phyloP scores from a whole-genome alignment of 2,329 filamentous ascomycete genomes.

The Plenodomus lindquistii region DNA sequence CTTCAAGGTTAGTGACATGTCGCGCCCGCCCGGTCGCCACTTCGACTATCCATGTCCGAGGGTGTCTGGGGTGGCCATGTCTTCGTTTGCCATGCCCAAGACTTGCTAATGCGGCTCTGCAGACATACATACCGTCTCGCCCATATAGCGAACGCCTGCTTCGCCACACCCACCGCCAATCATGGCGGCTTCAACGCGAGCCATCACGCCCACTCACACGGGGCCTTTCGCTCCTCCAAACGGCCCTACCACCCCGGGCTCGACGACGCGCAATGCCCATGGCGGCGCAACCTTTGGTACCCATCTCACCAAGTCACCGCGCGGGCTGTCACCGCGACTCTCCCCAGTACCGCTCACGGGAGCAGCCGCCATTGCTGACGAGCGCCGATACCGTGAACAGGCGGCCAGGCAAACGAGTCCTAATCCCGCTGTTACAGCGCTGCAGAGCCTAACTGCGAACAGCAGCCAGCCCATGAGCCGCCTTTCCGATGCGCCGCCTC shows the following conservation, averaged over 20 bases:
- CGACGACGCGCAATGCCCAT: conserved; percentile 29
- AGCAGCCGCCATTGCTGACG: conserved; percentile 53
- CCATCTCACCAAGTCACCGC: conserved; percentile 49
- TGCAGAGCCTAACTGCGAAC: conserved; percentile 50
- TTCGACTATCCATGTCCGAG: not conserved
- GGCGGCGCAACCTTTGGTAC: conserved; percentile 39
- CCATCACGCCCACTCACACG: conserved; percentile 48
- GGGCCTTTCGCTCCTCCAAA: conserved; percentile 47
- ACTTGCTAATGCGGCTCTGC: conserved; percentile 13
- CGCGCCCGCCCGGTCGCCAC: conserved; percentile 2
- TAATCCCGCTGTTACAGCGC: conserved; percentile 51
- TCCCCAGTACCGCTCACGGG: conserved; percentile 52
- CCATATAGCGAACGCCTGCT: not conserved
- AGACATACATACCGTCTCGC: conserved; percentile 2
- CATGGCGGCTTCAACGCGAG: conserved; percentile 52
- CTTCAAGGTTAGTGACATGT: conserved; percentile 25
- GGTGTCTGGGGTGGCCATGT: not conserved
- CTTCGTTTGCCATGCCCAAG: not conserved
- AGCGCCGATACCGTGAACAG: conserved; percentile 50
- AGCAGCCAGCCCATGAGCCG: conserved; percentile 36
- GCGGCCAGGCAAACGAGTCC: conserved; percentile 52
- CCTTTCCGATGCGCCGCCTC: conserved; percentile 46
- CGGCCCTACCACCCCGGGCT: conserved; percentile 47
- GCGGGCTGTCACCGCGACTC: conserved; percentile 45
- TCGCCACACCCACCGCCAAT: conserved; percentile 12